These are phyloP conservation scores for Bimuria novae-zelandiae DNA, from an alignment of 2,329 filamentous ascomycete species.

Conservation along the genomic window DNA sequence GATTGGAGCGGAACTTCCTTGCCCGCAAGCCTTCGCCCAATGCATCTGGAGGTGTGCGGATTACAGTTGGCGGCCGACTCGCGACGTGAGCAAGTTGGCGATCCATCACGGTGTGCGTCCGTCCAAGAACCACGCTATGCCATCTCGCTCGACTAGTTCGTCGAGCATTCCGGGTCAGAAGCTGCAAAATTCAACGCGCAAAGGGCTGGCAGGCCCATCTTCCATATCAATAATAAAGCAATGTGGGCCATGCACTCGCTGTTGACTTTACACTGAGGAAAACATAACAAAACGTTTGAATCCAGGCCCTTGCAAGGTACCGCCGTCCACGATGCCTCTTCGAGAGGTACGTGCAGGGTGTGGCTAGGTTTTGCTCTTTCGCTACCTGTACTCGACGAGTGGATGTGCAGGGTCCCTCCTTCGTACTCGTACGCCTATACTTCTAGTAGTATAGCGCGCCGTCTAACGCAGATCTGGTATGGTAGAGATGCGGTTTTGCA, in stretches of 20 bases:
- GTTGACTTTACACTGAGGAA: not conserved
- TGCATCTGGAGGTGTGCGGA: not conserved
- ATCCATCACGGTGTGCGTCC: not conserved
- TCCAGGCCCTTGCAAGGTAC: not conserved
- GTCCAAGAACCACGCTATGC: not conserved
- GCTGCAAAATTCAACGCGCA: not conserved
- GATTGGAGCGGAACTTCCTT: conserved; percentile 5
- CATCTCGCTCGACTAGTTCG: no score
- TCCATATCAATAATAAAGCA: not conserved
- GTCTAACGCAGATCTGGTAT: conserved; percentile 31
- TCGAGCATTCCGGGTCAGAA: no score
- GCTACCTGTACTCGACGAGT: conserved; percentile 3
- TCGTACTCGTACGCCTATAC: not conserved
- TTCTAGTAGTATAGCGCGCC: conserved; percentile 7
- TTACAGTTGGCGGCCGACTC: not conserved
- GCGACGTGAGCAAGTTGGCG: not conserved
- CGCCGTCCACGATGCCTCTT: not conserved
- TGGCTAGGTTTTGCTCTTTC: not conserved
- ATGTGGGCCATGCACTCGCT: not conserved
- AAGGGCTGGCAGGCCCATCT: not conserved
- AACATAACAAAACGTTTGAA: not conserved
- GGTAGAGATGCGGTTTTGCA: conserved; percentile 25
- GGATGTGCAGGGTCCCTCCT: conserved; percentile 4
- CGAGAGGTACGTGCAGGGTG: not conserved
- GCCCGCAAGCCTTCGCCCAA: not conserved